These are phyloP conservation scores for Podaxis rugospora DNA, from an alignment of 768 basidiomycete species.

Conservation along the genomic window DNA sequence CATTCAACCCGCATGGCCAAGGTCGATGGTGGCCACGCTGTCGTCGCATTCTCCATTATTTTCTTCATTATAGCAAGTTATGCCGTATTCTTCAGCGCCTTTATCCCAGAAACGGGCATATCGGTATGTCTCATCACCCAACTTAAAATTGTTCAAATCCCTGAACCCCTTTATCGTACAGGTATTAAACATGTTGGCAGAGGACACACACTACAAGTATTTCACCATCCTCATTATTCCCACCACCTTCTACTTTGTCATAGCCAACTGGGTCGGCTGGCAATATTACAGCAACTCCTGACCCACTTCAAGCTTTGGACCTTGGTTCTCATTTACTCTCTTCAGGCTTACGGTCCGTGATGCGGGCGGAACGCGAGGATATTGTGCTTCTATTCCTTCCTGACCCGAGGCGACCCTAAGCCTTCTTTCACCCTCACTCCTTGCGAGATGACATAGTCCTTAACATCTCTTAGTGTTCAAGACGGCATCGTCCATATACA, in stretches of 20 bases:
- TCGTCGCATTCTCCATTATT: slow-evolving; percentile 39
- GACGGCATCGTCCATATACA: neutral
- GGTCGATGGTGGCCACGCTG: slow-evolving; percentile 36
- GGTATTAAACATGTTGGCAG: slow-evolving; percentile 59
- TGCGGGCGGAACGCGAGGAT: neutral
- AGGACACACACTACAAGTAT: slow-evolving; percentile 91
- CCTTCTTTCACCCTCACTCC: neutral
- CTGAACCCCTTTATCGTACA: slow-evolving; percentile 22
- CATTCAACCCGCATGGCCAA: slow-evolving; percentile 14
- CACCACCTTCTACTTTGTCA: slow-evolving; percentile 81
- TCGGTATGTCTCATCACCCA: slow-evolving; percentile 34
- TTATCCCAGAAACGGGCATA: slow-evolving; percentile 49
- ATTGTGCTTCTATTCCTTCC: neutral
- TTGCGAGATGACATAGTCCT: neutral
- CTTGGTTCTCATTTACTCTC: no score
- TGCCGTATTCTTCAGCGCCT: slow-evolving; percentile 61
- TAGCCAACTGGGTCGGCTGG: slow-evolving; percentile 99
- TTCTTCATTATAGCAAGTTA: slow-evolving; percentile 60
- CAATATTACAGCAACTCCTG: slow-evolving; percentile 92
- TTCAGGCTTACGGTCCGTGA: neutral
- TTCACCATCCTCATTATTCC: slow-evolving; percentile 76
- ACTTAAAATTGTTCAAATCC: neutral
- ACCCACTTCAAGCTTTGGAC: slow-evolving; percentile 15
- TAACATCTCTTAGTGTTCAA: no score
- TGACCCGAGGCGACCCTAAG: neutral